phyloP scores from a whole-genome alignment of 108 stramenopile species.

The Thalassiosira profunda region DNA sequence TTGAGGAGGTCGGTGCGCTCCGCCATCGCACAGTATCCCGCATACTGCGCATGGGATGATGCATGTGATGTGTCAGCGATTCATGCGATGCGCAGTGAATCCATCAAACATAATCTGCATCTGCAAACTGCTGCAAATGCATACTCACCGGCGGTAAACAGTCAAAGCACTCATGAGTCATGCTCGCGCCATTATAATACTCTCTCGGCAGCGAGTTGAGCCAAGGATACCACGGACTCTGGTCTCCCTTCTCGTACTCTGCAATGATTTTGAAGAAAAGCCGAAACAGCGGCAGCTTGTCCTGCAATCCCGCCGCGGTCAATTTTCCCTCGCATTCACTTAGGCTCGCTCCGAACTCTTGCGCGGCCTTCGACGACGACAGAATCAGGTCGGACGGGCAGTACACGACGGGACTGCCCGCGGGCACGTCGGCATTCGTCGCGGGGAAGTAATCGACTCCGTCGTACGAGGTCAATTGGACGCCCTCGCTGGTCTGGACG shows the following conservation, averaged over 20 bases:
- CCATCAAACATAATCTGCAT: too few relatives aligned
- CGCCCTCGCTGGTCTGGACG: conserved; percentile 50
- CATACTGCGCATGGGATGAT: too few relatives aligned
- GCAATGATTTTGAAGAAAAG: conserved; percentile 39
- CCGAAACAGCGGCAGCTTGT: conserved; percentile 30
- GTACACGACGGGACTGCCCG: conserved; percentile 29
- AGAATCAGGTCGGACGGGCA: conserved; percentile 28
- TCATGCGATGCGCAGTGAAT: too few relatives aligned
- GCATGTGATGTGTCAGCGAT: too few relatives aligned
- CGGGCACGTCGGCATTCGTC: conserved; percentile 13
- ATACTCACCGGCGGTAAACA: conserved; percentile 49
- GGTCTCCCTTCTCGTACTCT: conserved; percentile 29
- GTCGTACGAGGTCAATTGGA: conserved; percentile 46
- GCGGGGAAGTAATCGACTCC: conserved; percentile 20
- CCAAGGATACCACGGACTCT: conserved; percentile 36
- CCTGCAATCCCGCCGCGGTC: conserved; percentile 2
- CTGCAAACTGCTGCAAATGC: too few relatives aligned
- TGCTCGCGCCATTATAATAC: conserved; percentile 32
- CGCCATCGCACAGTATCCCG: conserved; percentile 13
- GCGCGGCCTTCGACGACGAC: background rate
- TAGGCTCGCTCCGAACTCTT: conserved; percentile 23
- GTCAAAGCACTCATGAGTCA: conserved; percentile 37
- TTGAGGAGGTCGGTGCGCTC: conserved; percentile 31
- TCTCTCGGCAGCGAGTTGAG: conserved; percentile 35
- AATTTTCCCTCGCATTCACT: conserved; percentile 12